Percentiles rank a stretch among this genome's conserved stretches.
Evolutionary conservation across 345 rosid genomes (phyloP).

Genomic region (Linum usitatissimum): DNA sequence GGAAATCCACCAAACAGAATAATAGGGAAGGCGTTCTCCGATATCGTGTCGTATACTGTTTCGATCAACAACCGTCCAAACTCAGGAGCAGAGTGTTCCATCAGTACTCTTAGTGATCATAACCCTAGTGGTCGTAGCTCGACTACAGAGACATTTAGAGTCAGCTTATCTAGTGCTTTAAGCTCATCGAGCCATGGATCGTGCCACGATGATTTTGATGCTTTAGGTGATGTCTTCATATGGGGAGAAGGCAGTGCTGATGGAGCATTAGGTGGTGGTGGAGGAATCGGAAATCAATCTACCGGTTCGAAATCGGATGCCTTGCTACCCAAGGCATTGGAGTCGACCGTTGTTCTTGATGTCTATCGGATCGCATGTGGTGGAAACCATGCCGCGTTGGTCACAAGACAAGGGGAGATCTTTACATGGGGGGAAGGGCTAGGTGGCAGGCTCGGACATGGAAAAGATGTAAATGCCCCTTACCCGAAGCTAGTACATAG

Average conservation of each 20-base stretch:
- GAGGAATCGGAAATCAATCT: conserved; percentile 22
- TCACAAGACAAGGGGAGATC: conserved; percentile 71
- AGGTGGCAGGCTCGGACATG: conserved; percentile 92
- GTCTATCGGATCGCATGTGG: conserved; percentile 73
- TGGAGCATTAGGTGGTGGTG: conserved; percentile 48
- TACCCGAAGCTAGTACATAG: conserved; percentile 53
- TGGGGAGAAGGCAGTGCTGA: conserved; percentile 82
- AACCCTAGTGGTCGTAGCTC: conserved; percentile 48
- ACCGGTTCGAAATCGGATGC: conserved; percentile 36
- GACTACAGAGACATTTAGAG: conserved; percentile 41
- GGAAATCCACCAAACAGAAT: conserved; percentile 32
- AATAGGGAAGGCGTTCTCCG: conserved; percentile 57
- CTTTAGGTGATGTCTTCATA: conserved; percentile 70
- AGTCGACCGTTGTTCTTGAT: conserved; percentile 59
- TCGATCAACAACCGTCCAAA: conserved; percentile 25
- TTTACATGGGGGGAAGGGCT: conserved; percentile 86
- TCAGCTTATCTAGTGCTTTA: conserved; percentile 73
- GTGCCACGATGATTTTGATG: conserved; percentile 64
- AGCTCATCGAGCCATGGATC: conserved; percentile 91
- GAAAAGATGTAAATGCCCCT: conserved; percentile 41
- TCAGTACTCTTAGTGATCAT: conserved; percentile 33
- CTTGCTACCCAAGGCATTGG: conserved; percentile 65
- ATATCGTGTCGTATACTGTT: conserved; percentile 56
- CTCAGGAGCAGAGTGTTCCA: conserved; percentile 30
- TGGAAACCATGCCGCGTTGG: conserved; percentile 67